Evolutionary conservation across 257 asterid genomes (phyloP), one percentile per base, ranked within the genome.

Genomic region (Cruciata laevipes): DNA sequence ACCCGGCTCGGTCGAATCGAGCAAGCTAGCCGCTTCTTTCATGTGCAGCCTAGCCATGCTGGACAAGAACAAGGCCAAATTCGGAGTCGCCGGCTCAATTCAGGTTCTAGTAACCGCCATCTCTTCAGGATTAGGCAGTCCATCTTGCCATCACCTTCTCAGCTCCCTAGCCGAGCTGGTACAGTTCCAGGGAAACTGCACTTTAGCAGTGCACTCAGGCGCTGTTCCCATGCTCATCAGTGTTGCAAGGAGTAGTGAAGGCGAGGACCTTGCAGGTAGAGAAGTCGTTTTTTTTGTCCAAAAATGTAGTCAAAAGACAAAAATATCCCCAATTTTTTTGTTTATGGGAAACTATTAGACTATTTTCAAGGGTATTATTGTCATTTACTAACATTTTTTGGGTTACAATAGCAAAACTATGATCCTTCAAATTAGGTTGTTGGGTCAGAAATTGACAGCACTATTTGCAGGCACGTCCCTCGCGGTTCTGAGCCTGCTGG

Each of bases 161-260:
- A 84, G 90, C 74, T 69, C 90, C 24, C 75, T 90, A 44, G 86
- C 89, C 10, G 97, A 90, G 73, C 83, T 87, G n/a, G 91, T 84
- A 66, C 96, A 84, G 67, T 87, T 87, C 72, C 97, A 87, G 3
- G 96, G 97, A 38, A 90, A 90, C 72, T 90, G 97, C 83, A 90
- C 91, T 8, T 7, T 87, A 72, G 95, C 96, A 0, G 95, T 90
- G 9, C 76, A 69, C 32, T 77, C 87, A 2, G 89, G 90, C 13
- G 95, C 85, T 3, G 82, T 90, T 37, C 85, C 84, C 0, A 81
- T 76, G 75, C 83, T 90, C 57, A 65, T 90, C 24, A 66, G 35
- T 20, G 44, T 80, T 21, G 86, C 73, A 1, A 82, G 84, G 80
- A 73, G 76, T 24, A 55, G 67, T 4, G 80, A 82, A 7, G 71